Evolutionary conservation across 2,329 filamentous ascomycete genomes (phyloP).

Genomic region (Endothia cerciana): DNA sequence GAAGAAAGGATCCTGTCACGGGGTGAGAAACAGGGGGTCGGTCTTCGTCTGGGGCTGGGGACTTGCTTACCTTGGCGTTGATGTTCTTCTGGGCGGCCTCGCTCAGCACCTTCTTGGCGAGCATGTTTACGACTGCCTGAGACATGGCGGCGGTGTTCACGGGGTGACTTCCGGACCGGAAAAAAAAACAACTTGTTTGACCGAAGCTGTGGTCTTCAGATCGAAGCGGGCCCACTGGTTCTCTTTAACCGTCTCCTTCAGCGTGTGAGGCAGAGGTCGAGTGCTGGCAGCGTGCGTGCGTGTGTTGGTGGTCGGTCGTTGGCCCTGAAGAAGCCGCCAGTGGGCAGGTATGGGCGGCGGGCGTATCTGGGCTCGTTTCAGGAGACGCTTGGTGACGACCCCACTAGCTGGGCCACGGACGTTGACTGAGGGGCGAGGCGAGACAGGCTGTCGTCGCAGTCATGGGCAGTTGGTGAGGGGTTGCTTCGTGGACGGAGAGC

Average conservation of each 20-base stretch:
- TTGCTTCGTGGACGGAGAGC: not conserved
- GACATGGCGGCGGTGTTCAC: conserved; percentile 39
- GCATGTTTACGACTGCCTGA: conserved; percentile 20
- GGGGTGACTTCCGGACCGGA: not conserved
- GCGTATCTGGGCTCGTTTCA: not conserved
- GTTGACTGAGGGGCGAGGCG: not conserved
- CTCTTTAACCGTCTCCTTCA: not conserved
- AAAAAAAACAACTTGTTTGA: not conserved
- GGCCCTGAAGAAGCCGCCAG: not conserved
- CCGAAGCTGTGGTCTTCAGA: not conserved
- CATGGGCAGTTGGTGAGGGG: not conserved
- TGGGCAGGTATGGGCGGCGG: conserved; percentile 2
- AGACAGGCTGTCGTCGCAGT: not conserved
- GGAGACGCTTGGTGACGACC: not conserved
- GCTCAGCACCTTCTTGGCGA: conserved; percentile 25
- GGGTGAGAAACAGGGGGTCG: not conserved
- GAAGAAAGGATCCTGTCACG: conserved; percentile 19
- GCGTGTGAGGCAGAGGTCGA: not conserved
- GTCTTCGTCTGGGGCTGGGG: not conserved
- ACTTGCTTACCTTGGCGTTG: conserved; percentile 20
- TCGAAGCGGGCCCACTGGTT: not conserved
- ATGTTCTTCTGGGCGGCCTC: conserved; percentile 15
- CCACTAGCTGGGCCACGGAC: not conserved
- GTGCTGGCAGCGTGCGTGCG: not conserved
- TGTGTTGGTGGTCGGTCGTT: not conserved